These are phyloP conservation scores for Calocera viscosa DNA, from an alignment of 768 basidiomycete genomes.

Conservation along the genomic window DNA sequence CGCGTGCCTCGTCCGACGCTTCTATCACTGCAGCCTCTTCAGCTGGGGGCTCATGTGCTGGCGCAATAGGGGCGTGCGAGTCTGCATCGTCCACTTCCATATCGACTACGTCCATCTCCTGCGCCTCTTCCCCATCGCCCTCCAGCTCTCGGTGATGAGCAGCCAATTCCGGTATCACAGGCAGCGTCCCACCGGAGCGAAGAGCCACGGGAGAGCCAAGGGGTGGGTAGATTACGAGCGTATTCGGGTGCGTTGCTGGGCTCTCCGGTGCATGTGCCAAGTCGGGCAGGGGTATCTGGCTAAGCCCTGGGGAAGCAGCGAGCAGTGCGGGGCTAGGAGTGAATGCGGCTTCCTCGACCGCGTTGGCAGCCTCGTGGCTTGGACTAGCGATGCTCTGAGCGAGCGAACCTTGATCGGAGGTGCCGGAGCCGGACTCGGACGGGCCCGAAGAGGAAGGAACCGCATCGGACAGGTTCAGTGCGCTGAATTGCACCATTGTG, in stretches of 20 bases:
- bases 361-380: background rate
- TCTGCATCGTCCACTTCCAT: slow-evolving; percentile 18
- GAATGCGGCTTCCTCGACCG: slow-evolving; percentile 2
- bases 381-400: background rate
- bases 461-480: background rate
- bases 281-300: background rate
- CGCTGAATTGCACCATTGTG: background rate
- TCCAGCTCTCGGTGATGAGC: slow-evolving; percentile 13
- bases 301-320: background rate
- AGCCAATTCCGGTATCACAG: background rate
- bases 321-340: background rate
- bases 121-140: slow-evolving; percentile 9
- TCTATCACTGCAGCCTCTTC: background rate
- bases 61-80: background rate
- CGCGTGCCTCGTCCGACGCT: background rate
- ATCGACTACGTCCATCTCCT: slow-evolving; percentile 15
- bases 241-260: background rate
- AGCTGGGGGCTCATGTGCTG: background rate
- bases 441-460: background rate
- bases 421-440: background rate
- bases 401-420: background rate
- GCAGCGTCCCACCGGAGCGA: background rate
- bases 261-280: background rate
- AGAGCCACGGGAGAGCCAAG: background rate
- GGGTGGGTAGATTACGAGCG: background rate